phyloP scores from a whole-genome alignment of 768 basidiomycete species.

The Ephemerocybe angulata region DNA sequence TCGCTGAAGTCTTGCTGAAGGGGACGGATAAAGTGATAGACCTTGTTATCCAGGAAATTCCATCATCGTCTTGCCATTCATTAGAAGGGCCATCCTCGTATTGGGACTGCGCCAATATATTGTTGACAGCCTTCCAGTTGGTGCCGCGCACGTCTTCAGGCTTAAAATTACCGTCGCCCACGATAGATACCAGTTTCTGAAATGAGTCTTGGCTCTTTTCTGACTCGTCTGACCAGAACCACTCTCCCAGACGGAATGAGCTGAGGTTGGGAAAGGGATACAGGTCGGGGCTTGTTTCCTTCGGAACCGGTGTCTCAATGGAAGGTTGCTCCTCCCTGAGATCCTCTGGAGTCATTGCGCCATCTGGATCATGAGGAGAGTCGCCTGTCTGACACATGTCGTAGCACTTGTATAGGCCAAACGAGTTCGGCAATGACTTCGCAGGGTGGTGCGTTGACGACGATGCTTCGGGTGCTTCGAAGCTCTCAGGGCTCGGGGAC shows the following conservation, averaged over 20 bases:
- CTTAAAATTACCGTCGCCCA: neutral
- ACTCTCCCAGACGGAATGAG: neutral
- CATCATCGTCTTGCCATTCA: neutral
- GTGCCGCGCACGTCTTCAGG: neutral
- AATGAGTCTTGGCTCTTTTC: neutral
- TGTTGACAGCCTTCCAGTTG: neutral
- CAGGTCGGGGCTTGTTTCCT: neutral
- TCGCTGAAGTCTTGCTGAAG: neutral
- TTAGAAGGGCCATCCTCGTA: neutral
- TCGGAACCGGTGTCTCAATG: neutral
- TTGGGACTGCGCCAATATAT: neutral
- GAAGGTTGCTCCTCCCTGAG: neutral
- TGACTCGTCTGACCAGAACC: neutral
- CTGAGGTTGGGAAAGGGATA: neutral
- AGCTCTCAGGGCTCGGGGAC: neutral
- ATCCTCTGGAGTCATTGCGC: neutral
- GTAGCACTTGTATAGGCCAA: neutral
- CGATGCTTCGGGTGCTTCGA: neutral
- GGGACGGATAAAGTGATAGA: neutral
- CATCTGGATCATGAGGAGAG: neutral
- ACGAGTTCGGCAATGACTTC: neutral
- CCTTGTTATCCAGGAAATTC: neutral
- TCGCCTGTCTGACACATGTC: neutral
- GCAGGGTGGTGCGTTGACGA: neutral
- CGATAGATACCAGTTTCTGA: neutral